Evolutionary conservation across 2,329 filamentous ascomycete genomes (phyloP).

Genomic region (Macrophomina phaseolina): DNA sequence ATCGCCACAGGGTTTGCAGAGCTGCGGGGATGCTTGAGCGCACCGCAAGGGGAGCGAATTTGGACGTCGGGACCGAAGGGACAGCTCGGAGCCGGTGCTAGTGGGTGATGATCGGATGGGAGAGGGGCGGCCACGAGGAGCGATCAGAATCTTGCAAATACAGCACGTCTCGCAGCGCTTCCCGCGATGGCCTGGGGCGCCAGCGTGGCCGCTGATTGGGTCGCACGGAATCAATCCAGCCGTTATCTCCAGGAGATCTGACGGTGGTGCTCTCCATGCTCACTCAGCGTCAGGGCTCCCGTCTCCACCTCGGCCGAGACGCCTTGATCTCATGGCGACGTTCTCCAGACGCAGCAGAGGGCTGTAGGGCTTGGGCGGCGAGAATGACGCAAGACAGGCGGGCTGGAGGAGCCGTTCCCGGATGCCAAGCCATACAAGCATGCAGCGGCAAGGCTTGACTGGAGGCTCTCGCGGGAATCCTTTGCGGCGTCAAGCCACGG

Average conservation of each 20-base stretch:
- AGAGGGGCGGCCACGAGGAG: background rate
- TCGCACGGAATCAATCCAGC: background rate
- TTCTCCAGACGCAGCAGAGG: background rate
- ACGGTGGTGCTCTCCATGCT: background rate
- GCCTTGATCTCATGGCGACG: background rate
- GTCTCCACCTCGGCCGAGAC: conserved; percentile 17
- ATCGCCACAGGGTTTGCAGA: background rate
- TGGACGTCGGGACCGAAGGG: background rate
- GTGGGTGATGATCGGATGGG: background rate
- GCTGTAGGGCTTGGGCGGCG: background rate
- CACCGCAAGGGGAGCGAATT: background rate
- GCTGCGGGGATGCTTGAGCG: background rate
- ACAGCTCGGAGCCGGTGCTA: background rate
- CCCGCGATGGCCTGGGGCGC: background rate
- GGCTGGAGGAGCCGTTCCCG: background rate
- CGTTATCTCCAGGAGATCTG: conserved; percentile 21
- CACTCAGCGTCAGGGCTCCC: conserved; percentile 2
- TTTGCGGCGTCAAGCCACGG: conserved; percentile 4
- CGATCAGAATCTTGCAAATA: background rate
- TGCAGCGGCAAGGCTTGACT: background rate
- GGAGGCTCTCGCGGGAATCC: background rate
- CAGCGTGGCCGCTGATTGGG: background rate
- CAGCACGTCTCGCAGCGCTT: background rate
- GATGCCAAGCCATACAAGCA: conserved; percentile 7
- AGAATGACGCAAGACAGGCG: background rate